These are phyloP conservation scores for Flaveria trinervia DNA, from an alignment of 129 eudicot species.

Conservation along the genomic window DNA sequence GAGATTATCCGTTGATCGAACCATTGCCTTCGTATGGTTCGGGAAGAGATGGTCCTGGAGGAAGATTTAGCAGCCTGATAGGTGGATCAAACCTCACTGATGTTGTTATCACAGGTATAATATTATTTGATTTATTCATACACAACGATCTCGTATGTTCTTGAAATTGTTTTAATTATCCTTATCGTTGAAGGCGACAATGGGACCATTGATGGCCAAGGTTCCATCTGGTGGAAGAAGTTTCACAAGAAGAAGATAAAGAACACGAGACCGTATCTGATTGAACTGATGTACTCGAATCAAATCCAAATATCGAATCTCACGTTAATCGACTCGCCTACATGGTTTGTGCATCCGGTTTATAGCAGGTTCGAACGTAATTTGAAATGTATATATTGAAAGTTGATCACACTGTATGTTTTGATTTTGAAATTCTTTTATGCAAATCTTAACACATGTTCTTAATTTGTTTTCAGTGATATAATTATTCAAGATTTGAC, in stretches of 20 bases:
- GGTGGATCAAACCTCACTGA: slow-evolving; percentile 73
- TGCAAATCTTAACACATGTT: background rate
- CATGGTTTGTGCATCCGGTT: slow-evolving; percentile 65
- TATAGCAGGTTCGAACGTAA: slow-evolving; percentile 48
- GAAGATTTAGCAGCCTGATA: slow-evolving; percentile 58
- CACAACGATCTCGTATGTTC: background rate
- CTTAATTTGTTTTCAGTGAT: slow-evolving; percentile 37
- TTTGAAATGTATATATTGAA: background rate
- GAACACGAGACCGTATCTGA: slow-evolving; percentile 54
- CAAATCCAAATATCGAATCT: slow-evolving; percentile 62
- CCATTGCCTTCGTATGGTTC: slow-evolving; percentile 77
- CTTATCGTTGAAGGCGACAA: slow-evolving; percentile 45
- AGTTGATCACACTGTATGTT: background rate
- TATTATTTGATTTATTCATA: background rate
- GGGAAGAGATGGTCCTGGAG: slow-evolving; percentile 76
- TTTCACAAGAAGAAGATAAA: slow-evolving; percentile 36
- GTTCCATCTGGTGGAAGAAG: slow-evolving; percentile 58
- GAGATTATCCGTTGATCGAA: slow-evolving; percentile 59
- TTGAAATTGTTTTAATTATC: background rate
- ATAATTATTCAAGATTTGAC: slow-evolving; percentile 60
- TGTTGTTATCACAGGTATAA: slow-evolving; percentile 67
- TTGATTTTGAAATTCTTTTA: background rate
- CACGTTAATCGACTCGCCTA: slow-evolving; percentile 56
- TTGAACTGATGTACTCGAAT: slow-evolving; percentile 51
- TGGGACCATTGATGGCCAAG: slow-evolving; percentile 65